phyloP scores from a whole-genome alignment of 352 stramenopile genomes.

The Aphanomyces astaci region DNA sequence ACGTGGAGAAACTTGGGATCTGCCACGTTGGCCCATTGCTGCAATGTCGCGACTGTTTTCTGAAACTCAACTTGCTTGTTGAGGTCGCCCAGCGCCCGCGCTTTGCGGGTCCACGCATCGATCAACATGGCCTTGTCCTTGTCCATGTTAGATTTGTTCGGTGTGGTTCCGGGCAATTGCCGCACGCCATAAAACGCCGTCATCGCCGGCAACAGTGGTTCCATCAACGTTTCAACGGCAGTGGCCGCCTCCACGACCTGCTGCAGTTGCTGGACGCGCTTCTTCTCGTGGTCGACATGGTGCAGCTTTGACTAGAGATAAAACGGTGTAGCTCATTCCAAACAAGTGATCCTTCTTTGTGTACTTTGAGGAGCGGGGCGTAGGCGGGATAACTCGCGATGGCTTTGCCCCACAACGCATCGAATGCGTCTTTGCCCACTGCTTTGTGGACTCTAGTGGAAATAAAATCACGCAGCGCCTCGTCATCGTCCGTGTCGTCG shows the following conservation, averaged over 20 bases:
- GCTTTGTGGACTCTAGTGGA: slow-evolving; percentile 58
- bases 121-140: slow-evolving; percentile 57
- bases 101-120: slow-evolving; percentile 58
- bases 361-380: slow-evolving; percentile 43
- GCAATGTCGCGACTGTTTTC: slow-evolving; percentile 36
- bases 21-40: slow-evolving; percentile 74
- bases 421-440: slow-evolving; percentile 54
- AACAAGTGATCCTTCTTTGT: too few relatives aligned
- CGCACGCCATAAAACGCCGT: slow-evolving; percentile 65
- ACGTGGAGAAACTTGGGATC: slow-evolving; percentile 46
- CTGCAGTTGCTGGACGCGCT: slow-evolving; percentile 34
- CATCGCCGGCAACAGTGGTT: slow-evolving; percentile 39
- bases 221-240: slow-evolving; percentile 31
- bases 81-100: slow-evolving; percentile 51
- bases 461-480: slow-evolving; percentile 66
- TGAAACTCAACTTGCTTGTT: slow-evolving; percentile 50
- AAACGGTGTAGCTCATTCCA: too few relatives aligned
- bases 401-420: slow-evolving; percentile 40
- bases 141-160: slow-evolving; percentile 38
- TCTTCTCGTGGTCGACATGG: slow-evolving; percentile 61
- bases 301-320: slow-evolving; percentile 44
- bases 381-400: slow-evolving; percentile 35
- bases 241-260: slow-evolving; percentile 53
- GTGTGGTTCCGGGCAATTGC: slow-evolving; percentile 26
- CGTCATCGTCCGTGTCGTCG: slow-evolving; percentile 51